phyloP scores from a whole-genome alignment of 345 rosid species.

The Lepidium didymum region DNA sequence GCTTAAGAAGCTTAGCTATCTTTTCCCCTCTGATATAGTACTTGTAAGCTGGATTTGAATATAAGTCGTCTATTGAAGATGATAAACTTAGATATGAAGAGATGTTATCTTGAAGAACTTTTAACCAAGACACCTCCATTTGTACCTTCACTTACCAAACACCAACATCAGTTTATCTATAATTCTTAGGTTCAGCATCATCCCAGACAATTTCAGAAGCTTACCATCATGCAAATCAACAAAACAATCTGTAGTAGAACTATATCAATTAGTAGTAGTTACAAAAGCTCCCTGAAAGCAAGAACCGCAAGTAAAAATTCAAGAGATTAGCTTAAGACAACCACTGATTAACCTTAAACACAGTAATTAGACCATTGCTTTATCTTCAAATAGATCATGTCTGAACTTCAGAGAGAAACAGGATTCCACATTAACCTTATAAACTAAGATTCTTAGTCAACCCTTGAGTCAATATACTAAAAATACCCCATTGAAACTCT shows the following conservation, averaged over 20 bases:
- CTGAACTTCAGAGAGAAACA: not conserved
- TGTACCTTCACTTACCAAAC: constrained; percentile 32
- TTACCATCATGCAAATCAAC: not conserved
- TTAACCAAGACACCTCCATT: constrained; percentile 76
- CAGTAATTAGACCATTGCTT: too few species aligned
- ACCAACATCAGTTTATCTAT: not conserved
- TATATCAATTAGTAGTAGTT: too few species aligned
- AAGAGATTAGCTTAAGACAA: too few species aligned
- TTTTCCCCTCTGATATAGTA: constrained; percentile 63
- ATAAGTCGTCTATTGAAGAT: constrained; percentile 34
- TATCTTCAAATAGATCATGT: too few species aligned
- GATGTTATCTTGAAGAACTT: constrained; percentile 52
- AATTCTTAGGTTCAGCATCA: too few species aligned
- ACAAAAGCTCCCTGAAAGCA: too few species aligned
- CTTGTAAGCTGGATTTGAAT: constrained; percentile 53
- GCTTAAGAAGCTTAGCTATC: constrained; percentile 65
- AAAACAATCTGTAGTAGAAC: too few species aligned
- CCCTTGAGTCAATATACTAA: not conserved
- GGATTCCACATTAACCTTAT: not conserved
- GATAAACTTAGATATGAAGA: constrained; percentile 52
- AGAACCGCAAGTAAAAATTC: too few species aligned
- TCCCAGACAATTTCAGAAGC: not conserved
- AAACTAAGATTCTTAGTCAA: not conserved
- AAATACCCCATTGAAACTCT: not conserved
- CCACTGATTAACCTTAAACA: too few species aligned